Evolutionary conservation across 768 basidiomycete genomes (phyloP), one percentile per base, ranked within the genome.

Genomic region (Boletus reticulatus): DNA sequence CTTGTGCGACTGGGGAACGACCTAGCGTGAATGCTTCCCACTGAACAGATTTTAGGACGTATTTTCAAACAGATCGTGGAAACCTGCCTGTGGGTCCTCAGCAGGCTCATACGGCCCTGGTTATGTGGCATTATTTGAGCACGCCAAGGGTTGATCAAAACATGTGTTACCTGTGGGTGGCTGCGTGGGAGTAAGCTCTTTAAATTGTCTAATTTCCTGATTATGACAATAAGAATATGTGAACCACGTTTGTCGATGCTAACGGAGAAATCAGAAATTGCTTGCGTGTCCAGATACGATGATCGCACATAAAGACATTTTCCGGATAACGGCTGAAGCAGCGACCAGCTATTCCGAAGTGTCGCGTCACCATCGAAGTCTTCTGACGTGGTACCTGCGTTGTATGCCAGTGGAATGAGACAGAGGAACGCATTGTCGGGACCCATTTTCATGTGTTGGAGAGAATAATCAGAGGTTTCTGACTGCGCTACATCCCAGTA

Each of bases 191-290:
- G 76, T 68, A 56, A 89, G 76, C 71, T 94, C 94, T 73, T 89
- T 89, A 79, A 98, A 99, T 74, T 99, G 97, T 55, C 95, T 87
- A 58, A 98, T 93, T 74, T 97, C 87, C 49, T 85, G 82, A 72
- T 94, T 91, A 76, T 99, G 94, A 76, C 96, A 94, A 72, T 91
- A 97, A 47, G 92, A 87, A 75, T 98, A 98, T 37, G 94, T 98
- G 77, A 98, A 98, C 94, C 94, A 97, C 38, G 87, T 84, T 77
- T 93, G 90, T 62, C 84, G 84, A 69, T 88, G 85, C 88, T 93
- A 75, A 59, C 51, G 62, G 56, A 66, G 47, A 44, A 59, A 68
- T 75, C 62, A 70, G 73, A 70, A 71, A 63, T 50, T 59, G 59
- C 64, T 52, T 50, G 43, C 42, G 53, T 46, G 39, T 55, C n/a